Percentiles rank a stretch among this genome's conserved stretches.
Evolutionary conservation across 225 moss, liverwort and hornwort genomes (phyloP).

Genomic region (Pseudoscleropodium purum): DNA sequence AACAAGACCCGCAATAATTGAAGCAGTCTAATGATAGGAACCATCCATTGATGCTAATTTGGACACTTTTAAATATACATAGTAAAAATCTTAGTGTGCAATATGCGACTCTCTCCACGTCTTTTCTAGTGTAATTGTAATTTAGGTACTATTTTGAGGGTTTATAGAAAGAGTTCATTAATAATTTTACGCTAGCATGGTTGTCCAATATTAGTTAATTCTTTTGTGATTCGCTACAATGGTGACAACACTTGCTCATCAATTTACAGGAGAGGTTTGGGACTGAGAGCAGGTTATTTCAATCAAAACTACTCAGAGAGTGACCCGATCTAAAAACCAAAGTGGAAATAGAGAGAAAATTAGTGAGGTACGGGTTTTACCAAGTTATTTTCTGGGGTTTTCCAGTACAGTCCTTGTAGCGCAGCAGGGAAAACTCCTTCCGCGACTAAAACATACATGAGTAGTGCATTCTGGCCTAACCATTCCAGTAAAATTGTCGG

Average conservation of each 20-base stretch:
- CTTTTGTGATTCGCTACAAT: background rate
- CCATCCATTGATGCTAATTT: background rate
- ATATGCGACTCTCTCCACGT: background rate
- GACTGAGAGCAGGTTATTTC: background rate
- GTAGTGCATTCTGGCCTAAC: constrained; percentile 59
- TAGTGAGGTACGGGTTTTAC: background rate
- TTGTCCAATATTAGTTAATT: background rate
- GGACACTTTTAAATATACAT: background rate
- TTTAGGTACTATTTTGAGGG: background rate
- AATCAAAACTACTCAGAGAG: background rate
- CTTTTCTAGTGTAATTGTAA: background rate
- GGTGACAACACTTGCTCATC: background rate
- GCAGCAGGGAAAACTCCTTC: constrained; percentile 38
- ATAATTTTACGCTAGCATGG: background rate
- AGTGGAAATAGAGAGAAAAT: background rate
- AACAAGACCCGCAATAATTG: background rate
- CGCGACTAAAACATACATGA: constrained; percentile 48
- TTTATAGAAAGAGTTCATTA: background rate
- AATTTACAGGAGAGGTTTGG: background rate
- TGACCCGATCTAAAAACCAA: background rate
- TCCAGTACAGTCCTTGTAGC: constrained; percentile 49
- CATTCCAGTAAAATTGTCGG: constrained; percentile 37
- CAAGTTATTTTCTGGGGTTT: constrained; percentile 36
- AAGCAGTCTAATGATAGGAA: background rate
- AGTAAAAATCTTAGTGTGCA: background rate